phyloP scores from a whole-genome alignment of 108 stramenopile species.

The Cyclotella atomus region DNA sequence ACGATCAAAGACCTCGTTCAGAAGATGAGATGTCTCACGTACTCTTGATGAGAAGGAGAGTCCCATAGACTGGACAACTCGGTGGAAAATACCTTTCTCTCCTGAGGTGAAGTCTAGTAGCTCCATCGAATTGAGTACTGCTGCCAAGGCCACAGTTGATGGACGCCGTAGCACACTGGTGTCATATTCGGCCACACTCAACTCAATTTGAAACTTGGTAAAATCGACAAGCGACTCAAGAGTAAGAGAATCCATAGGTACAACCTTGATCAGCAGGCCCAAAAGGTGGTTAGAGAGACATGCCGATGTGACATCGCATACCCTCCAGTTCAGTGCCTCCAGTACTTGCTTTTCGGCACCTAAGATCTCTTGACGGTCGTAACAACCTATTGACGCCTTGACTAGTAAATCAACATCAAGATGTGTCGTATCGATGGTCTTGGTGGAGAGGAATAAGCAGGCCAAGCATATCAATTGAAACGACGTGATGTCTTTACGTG shows the following conservation, averaged over 20 bases:
- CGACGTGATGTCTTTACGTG: constrained; percentile 10
- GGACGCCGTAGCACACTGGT: constrained; percentile 7
- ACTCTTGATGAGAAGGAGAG: not conserved
- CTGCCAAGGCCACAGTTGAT: constrained; percentile 60
- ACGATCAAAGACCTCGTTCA: constrained; percentile 31
- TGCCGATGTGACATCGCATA: constrained; percentile 17
- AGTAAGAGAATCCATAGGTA: not conserved
- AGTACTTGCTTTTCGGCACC: constrained; percentile 22
- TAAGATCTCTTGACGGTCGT: constrained; percentile 27
- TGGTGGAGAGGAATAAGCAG: constrained; percentile 31
- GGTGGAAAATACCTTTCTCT: constrained; percentile 20
- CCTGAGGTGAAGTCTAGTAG: constrained; percentile 21
- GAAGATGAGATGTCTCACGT: not conserved
- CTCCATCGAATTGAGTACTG: constrained; percentile 79
- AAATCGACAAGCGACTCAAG: constrained; percentile 29
- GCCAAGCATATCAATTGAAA: constrained; percentile 31
- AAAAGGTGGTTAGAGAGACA: constrained; percentile 25
- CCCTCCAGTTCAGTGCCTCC: constrained; percentile 31
- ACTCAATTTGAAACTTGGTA: constrained; percentile 31
- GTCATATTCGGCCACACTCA: constrained; percentile 25
- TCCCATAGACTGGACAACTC: constrained; percentile 4
- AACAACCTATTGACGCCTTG: constrained; percentile 16
- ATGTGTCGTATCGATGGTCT: constrained; percentile 7
- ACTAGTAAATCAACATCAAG: constrained; percentile 25
- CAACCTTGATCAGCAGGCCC: constrained; percentile 21